Percentiles rank a stretch among this genome's conserved stretches.
Conservation (phyloP, 192 early-diverging fungal genomes). For the Umbelopsis ramanniana region DNA sequence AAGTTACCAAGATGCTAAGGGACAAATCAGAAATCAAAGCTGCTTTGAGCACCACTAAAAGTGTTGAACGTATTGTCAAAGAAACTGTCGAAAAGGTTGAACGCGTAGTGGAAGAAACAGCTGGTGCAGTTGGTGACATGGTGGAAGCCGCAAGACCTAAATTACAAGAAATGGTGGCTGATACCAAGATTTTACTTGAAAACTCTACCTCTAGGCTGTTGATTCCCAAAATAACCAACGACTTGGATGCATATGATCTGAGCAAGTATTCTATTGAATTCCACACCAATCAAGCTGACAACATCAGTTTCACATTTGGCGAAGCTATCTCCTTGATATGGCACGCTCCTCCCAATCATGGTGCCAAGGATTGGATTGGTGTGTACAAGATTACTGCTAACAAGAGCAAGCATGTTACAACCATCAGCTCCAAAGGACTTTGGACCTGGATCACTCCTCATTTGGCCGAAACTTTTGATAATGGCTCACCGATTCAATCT, state of each 20-base stretch:
- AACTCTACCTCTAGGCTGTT: slow-evolving; percentile 39
- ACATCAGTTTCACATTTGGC: slow-evolving; percentile 68
- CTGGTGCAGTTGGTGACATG: slow-evolving; percentile 51
- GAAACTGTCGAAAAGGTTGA: slow-evolving; percentile 61
- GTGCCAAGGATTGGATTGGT: slow-evolving; percentile 90
- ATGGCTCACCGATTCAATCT: neutral
- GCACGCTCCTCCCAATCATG: slow-evolving; percentile 75
- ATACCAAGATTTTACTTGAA: slow-evolving; percentile 48
- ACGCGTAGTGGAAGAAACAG: slow-evolving; percentile 65
- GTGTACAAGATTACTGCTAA: slow-evolving; percentile 84
- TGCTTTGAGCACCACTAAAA: slow-evolving; percentile 30
- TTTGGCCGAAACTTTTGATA: neutral
- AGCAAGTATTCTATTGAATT: slow-evolving; percentile 6
- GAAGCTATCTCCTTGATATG: slow-evolving; percentile 76
- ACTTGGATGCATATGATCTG: slow-evolving; percentile 47
- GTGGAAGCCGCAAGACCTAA: slow-evolving; percentile 57
- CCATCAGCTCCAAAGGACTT: slow-evolving; percentile 68
- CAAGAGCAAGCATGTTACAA: slow-evolving; percentile 76
- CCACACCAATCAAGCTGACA: neutral
- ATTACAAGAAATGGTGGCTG: slow-evolving; percentile 53
- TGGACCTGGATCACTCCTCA: slow-evolving; percentile 58
- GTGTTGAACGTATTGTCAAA: slow-evolving; percentile 55
- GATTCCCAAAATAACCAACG: slow-evolving; percentile 41
- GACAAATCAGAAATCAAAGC: slow-evolving; percentile 59
- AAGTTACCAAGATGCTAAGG: slow-evolving; percentile 50